Percentiles rank a stretch among this genome's conserved stretches.
These are phyloP conservation scores for Madurella mycetomatis DNA, from an alignment of 2,329 filamentous ascomycete species.

Conservation along the genomic window DNA sequence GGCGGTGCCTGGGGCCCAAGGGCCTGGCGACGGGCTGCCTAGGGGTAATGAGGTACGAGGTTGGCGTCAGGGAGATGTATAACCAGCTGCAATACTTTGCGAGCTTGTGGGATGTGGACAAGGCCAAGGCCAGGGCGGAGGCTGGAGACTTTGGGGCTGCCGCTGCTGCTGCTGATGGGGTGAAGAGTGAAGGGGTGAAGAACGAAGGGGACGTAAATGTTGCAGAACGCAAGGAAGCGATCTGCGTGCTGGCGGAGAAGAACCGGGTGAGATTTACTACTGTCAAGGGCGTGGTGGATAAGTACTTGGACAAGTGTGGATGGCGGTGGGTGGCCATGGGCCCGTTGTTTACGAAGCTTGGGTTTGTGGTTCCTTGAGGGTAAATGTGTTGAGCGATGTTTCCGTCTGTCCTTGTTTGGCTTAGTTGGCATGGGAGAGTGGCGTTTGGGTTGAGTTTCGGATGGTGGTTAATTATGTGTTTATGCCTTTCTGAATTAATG, in stretches of 20 bases:
- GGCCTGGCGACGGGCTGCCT: constrained; percentile 80
- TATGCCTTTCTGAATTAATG: background rate
- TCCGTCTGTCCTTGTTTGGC: background rate
- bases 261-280: constrained; percentile 77
- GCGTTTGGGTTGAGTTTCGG: background rate
- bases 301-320: constrained; percentile 83
- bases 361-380: constrained; percentile 38
- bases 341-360: constrained; percentile 68
- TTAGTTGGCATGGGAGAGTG: constrained; percentile 2
- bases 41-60: constrained; percentile 85
- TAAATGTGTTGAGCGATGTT: background rate
- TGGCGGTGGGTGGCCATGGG: constrained; percentile 94
- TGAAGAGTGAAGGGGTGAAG: constrained; percentile 23
- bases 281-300: constrained; percentile 71
- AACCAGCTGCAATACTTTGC: constrained; percentile 91
- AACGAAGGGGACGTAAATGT: constrained; percentile 36
- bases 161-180: constrained; percentile 25
- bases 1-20: constrained; percentile 80
- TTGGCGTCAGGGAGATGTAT: constrained; percentile 83
- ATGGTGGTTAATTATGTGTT: background rate
- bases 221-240: constrained; percentile 46
- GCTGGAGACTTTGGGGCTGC: constrained; percentile 40
- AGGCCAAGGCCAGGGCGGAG: constrained; percentile 54
- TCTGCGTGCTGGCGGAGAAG: constrained; percentile 70
- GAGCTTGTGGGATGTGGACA: constrained; percentile 83